Evolutionary conservation across 2,329 filamentous ascomycete species (phyloP), one percentile per base, ranked within the genome.

Genomic region (Hymenoscyphus scutula): DNA sequence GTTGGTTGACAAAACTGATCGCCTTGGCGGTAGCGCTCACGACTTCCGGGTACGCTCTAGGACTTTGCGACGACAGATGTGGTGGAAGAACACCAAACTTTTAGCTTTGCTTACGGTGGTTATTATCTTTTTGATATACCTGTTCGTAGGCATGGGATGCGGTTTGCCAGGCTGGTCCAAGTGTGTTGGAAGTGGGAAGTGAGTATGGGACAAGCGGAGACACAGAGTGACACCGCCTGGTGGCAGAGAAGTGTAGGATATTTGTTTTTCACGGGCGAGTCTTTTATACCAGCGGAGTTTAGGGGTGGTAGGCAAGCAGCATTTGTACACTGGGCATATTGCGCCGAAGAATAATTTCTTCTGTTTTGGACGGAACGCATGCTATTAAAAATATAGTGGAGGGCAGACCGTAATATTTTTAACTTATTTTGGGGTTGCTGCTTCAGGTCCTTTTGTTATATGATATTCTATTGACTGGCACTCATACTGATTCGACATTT

Each of bases 71-170:
- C 84, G 96, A 74, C 85, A 89, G 77, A 98, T 99, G 95, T 99
- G 95, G 95, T 98, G 94, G 94, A 98, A 98, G 87, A 98, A 99
- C 76, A 84, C 96, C 54, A 96, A 96, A 80, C 78, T 99, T 69
- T 97, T 98, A 92, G 88, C 85, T 6, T 76, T 99, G 70, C 74
- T 93, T 65, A 81, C 77, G 3, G 73, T 97, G 53, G 91, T 93
- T 1, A 77, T 95, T 25, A 75, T 91, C 8, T 90, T 91, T 72
- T 77, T 91, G 76, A 72, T 90, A 3, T 91, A 91, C 73, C 72
- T 91, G 13, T 86, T 91, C 68, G 82, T 91, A 25, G 89, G 89
- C 0, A 87, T 90, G 76, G 88, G 86, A 5, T 91, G 89, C 74
- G 89, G 89, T 6, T 72, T 91, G 65, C 89, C 89, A 60, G 84